phyloP scores from a whole-genome alignment of 257 asterid species.

The Linaria vulgaris region DNA sequence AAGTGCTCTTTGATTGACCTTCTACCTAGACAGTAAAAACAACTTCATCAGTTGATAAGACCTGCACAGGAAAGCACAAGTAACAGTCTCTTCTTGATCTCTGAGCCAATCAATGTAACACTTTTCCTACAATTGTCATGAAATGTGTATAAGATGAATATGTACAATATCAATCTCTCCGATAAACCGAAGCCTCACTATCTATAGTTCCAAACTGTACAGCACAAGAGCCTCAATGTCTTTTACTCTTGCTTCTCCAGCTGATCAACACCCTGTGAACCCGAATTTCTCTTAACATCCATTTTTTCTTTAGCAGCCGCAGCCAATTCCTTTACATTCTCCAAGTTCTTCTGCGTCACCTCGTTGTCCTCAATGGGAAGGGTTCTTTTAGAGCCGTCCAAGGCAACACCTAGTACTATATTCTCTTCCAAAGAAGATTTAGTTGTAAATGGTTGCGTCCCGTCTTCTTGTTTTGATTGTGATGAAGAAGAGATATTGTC shows the following conservation, averaged over 20 bases:
- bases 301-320: conserved; percentile 55
- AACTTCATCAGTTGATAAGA: neutral
- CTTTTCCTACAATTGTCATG: conserved; percentile 2
- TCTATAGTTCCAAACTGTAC: neutral
- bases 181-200: conserved; percentile 4
- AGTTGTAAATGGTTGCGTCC: conserved; percentile 35
- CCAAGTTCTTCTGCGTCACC: conserved; percentile 30
- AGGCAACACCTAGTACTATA: conserved; percentile 93
- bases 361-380: conserved; percentile 82
- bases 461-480: conserved; percentile 51
- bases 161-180: conserved; percentile 25
- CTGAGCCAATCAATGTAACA: neutral
- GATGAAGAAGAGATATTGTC: conserved; percentile 31
- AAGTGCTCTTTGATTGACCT: neutral
- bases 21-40: neutral
- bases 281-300: conserved; percentile 34
- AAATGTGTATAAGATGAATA: conserved; percentile 12
- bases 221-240: conserved; percentile 1
- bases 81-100: conserved; percentile 2
- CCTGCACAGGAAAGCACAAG: neutral
- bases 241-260: conserved; percentile 40
- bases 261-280: conserved; percentile 38
- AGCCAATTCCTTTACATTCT: conserved; percentile 62
- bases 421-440: conserved; percentile 83
- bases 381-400: conserved; percentile 94